These are phyloP conservation scores for Kurtzmaniella quercitrusa DNA, from an alignment of 1,139 yeast genomes.

Conservation along the genomic window DNA sequence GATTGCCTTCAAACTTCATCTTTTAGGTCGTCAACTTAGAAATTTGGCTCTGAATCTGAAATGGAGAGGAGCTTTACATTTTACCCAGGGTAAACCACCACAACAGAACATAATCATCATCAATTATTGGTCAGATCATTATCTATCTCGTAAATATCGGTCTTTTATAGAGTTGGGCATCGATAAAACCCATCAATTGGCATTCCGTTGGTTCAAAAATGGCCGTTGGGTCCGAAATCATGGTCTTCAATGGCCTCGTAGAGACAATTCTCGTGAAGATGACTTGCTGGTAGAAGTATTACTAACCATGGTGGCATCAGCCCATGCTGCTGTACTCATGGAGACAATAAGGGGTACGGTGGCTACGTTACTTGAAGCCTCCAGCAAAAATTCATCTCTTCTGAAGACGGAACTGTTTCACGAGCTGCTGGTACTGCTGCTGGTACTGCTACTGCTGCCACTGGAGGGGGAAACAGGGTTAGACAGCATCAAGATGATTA, in stretches of 20 bases:
- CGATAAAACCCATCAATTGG: conserved; percentile 45
- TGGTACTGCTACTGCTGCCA: too few relatives aligned
- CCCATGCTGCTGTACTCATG: conserved; percentile 25
- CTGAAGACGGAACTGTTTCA: not conserved
- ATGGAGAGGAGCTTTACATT: conserved; percentile 68
- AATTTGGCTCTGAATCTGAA: conserved; percentile 46
- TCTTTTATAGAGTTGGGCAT: conserved; percentile 66
- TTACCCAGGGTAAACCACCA: conserved; percentile 22
- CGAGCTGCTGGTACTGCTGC: too few relatives aligned
- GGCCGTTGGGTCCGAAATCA: conserved; percentile 31
- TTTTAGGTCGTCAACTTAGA: conserved; percentile 62
- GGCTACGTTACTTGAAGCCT: not conserved
- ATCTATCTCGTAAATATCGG: conserved; percentile 33
- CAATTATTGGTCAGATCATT: conserved; percentile 65
- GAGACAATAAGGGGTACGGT: conserved; percentile 5
- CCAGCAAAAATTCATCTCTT: not conserved
- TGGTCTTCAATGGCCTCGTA: conserved; percentile 11
- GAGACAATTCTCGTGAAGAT: conserved; percentile 9
- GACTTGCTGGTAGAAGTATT: conserved; percentile 36
- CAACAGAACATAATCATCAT: conserved; percentile 61
- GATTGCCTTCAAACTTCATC: conserved; percentile 67
- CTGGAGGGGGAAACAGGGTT: not conserved
- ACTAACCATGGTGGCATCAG: conserved; percentile 30
- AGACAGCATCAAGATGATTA: conserved; percentile 10
- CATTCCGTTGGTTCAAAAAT: conserved; percentile 67